Evolutionary conservation across 768 basidiomycete species (phyloP), one percentile per base, ranked within the genome.

Genomic region (Russula ochroleuca): DNA sequence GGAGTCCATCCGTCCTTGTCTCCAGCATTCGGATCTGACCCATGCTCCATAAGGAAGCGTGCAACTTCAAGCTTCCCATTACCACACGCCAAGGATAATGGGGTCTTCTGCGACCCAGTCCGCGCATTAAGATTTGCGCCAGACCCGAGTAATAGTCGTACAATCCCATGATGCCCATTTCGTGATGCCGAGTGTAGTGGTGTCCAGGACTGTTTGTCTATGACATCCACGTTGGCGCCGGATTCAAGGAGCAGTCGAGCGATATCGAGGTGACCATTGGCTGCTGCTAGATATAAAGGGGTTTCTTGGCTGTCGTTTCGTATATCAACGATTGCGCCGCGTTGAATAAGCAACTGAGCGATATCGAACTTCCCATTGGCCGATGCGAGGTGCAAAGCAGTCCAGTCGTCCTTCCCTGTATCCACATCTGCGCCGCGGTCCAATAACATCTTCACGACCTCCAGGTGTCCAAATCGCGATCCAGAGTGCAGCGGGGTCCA

Each of bases 341-440:
- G 41, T 31, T 64, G 6, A 17, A 64, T 10, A 21, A 64, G 57
- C 7, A 47, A 13, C 2, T 38, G 41, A 3, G 8, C 50, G 17
- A 49, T 25, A 23, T 60, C 23, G 13, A 21, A 19, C n/a, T 45
- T 33, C 25, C 35, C 57, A 31, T 59, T 64, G 9, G 35, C 40
- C 3, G 52, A 15, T 37, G 58, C 63, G 9, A 59, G 33, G 45
- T 64, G 63, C 8, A 64, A 25, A 11, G 57, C 15, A 1, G 58
- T 59, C 63, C 63, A 59, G 6, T 17, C 57, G 23, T 60, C 63
- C 5, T 33, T 45, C 21, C 50, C 33, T 13, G n/a, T 25, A n/a
- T 60, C 28, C 10, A 61, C 23, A 19, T 61, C 50, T 21, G 17
- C 48, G 21, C 51, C 41, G 15, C 17, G 21, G 13, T 53, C 41